Base-by-base conservation (phyloP, 83 land plant genomes). In the Isoetes engelmannii region DNA sequence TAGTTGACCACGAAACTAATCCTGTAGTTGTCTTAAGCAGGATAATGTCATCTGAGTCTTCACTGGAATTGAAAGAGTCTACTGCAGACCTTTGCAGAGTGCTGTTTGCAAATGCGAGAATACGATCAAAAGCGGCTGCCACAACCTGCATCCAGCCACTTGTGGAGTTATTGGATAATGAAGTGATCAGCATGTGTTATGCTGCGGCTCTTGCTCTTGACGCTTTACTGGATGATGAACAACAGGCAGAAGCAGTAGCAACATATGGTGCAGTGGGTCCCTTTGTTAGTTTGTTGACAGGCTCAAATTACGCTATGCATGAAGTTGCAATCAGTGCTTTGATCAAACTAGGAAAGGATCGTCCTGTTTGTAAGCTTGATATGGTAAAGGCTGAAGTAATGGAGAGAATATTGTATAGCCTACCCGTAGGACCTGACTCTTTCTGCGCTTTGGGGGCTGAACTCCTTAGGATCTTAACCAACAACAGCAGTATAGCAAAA, bases 301-400 rank as follows among this genome's bases (percentile, higher is more conserved):
- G 77, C 4, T 47, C 74, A 70, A 83, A 79, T 55, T 67, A 79
- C 72, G 49, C 43, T 15, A 70, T 87, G 17, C 57, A 55, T 45
- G 92, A 87, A 72, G 81, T 85, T 17, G 82, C 79, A 56, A 57
- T 84, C 15, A 83, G 81, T 78, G 77, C 92, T 45, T 84, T 90
- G 21, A 79, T 78, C 58, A 90, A 87, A 72, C 44, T 90, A 58
- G 96, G 92, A 28, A 90, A 85, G 75, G 96, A 90, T 54, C 76
- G 89, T 12, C 84, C 87, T 17, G 80, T 69, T 0, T 75, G 83
- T 69, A 90, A 90, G 65, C 63, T 90, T 53, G 87, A 87, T 18
- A 90, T 90, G 96, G 89, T 90, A 12, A 87, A 85, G 47, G 80
- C 87, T 61, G 92, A 89, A 1, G 50, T 90, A 6, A 82, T 90